A percentile compares a stretch with the other conserved stretches of the same genome.
Evolutionary conservation across 495 filamentous ascomycete species (phyloP).

Genomic region (Oleoguttula mirabilis): DNA sequence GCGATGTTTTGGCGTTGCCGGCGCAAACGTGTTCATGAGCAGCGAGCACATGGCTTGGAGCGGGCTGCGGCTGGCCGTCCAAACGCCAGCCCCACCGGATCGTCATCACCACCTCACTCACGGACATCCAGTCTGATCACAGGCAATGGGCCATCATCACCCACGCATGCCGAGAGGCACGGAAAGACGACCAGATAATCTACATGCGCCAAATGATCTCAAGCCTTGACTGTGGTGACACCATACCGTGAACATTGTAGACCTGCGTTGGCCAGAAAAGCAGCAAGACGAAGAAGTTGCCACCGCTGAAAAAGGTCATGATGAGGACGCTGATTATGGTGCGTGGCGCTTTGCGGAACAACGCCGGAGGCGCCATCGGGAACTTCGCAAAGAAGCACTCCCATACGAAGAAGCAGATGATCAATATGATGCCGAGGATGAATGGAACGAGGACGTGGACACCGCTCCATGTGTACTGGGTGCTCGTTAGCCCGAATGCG

Average conservation of each 20-base stretch:
- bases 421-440: slow-evolving; percentile 22
- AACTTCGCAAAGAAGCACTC: slow-evolving; percentile 21
- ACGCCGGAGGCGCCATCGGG: slow-evolving; percentile 24
- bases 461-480: slow-evolving; percentile 23
- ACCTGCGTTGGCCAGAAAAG: slow-evolving; percentile 30
- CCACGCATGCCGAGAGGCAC: too few species aligned
- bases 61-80: too few species aligned
- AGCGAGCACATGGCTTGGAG: too few species aligned
- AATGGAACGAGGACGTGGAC: slow-evolving; percentile 24
- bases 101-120: too few species aligned
- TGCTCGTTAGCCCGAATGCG: background rate
- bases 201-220: too few species aligned
- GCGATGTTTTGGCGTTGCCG: too few species aligned
- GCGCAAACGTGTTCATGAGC: too few species aligned
- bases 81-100: too few species aligned
- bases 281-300: slow-evolving; percentile 26
- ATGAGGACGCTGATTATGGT: slow-evolving; percentile 22
- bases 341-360: slow-evolving; percentile 18
- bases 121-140: background rate
- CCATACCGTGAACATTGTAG: slow-evolving; percentile 26
- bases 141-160: too few species aligned
- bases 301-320: slow-evolving; percentile 28
- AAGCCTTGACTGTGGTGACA: too few species aligned
- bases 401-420: slow-evolving; percentile 26
- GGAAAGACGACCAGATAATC: too few species aligned